phyloP scores from a whole-genome alignment of 2,329 filamentous ascomycete species.

The Neocucurbitaria cava region DNA sequence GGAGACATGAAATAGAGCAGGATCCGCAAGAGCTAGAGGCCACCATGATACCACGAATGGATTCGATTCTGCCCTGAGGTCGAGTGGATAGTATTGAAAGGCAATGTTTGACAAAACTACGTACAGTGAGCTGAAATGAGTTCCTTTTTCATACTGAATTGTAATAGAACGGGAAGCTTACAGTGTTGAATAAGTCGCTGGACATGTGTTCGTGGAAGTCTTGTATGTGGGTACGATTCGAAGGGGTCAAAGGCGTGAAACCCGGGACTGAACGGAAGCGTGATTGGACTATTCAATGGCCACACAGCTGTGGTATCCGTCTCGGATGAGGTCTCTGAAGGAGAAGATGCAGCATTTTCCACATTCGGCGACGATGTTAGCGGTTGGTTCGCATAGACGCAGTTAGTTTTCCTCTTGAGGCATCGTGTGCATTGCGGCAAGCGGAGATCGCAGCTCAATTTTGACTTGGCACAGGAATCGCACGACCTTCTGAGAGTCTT shows the following conservation, averaged over 20 bases:
- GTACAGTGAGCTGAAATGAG: not conserved
- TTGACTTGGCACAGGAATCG: constrained; percentile 62
- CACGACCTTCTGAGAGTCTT: constrained; percentile 65
- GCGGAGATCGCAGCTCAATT: constrained; percentile 63
- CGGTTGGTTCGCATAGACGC: constrained; percentile 64
- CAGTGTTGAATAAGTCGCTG: constrained; percentile 65
- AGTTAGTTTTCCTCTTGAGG: constrained; percentile 55
- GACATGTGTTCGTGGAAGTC: constrained; percentile 59
- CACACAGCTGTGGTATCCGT: constrained; percentile 3
- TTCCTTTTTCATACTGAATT: not conserved
- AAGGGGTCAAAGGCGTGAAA: constrained; percentile 60
- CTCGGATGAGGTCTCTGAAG: not conserved
- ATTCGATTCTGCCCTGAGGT: constrained; percentile 60
- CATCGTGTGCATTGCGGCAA: constrained; percentile 64
- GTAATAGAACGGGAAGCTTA: constrained; percentile 45
- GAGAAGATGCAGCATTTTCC: constrained; percentile 25
- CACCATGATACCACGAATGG: constrained; percentile 68
- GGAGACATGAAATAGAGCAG: constrained; percentile 65
- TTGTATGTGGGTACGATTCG: constrained; percentile 62
- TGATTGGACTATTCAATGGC: constrained; percentile 9
- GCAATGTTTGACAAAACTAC: constrained; percentile 64
- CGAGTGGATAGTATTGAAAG: constrained; percentile 67
- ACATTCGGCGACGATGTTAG: constrained; percentile 29
- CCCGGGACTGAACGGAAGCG: constrained; percentile 26
- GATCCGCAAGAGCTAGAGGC: constrained; percentile 63